Evolutionary conservation across 257 asterid species (phyloP), one percentile per base, ranked within the genome.

Genomic region (Lycium ferocissimum): DNA sequence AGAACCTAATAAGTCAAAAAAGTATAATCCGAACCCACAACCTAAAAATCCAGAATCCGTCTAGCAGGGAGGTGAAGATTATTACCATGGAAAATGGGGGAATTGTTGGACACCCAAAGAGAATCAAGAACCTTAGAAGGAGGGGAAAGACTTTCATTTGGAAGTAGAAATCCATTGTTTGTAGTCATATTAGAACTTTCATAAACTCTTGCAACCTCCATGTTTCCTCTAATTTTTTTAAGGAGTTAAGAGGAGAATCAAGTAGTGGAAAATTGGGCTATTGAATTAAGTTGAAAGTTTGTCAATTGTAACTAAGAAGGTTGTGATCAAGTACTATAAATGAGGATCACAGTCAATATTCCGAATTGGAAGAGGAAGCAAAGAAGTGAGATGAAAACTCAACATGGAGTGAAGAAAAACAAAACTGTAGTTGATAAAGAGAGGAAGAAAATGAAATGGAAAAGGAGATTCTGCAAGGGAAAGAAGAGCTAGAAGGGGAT

Each of bases 31-130:
- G 7, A 40, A 40, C 45, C 45, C 6, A 40, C 45, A 40, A 40
- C 4, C 45, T 40, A 40, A 40, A 40, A 40, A 40, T 40, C 45
- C 6, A 3, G 45, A 40, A 40, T 40, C 45, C 45, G 45, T 5
- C 6, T 40, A 56, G n/a, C 3, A 14, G n/a, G 61, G 61, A 13
- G 20, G 20, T 13, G 61, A 56, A 62, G 37, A 62, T 2, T 63
- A 63, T 76, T 91, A 93, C 98, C 97, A 63, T 87, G 94, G 83
- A 90, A 91, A 88, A 95, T 86, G 87, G 93, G 90, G 84, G 93
- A 85, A 85, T 95, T 87, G 84, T 86, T 87, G 0, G 92, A 75
- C 65, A 89, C 84, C 98, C 94, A 94, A 26, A 26, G 33, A 26
- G 33, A 26, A 84, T 95, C 96, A 83, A 91, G 93, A 86, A 87